Evolutionary conservation across 176 grass and related monocot species (phyloP).

Genomic region (Poa annua): DNA sequence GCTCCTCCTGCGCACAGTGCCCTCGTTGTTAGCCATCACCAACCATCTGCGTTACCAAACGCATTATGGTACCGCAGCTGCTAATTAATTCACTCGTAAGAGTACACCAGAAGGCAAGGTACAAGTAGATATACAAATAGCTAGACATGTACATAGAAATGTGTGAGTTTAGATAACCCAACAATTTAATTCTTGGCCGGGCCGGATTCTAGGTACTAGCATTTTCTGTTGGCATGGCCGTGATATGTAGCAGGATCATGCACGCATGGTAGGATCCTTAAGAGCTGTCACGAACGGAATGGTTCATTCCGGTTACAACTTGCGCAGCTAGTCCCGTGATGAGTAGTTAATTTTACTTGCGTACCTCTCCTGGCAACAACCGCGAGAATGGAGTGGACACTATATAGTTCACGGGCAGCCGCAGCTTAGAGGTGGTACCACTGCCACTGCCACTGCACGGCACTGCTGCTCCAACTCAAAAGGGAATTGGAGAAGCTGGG

Average conservation of each 20-base stretch:
- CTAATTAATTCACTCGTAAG: not conserved
- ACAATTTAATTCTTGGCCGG: not conserved
- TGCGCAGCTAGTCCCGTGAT: not conserved
- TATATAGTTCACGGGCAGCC: constrained; percentile 35
- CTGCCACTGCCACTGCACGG: not conserved
- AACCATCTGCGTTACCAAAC: constrained; percentile 28
- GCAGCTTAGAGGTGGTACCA: constrained; percentile 13
- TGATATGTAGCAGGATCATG: not conserved
- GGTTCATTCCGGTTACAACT: not conserved
- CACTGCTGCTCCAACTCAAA: constrained; percentile 11
- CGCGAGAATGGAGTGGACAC: constrained; percentile 5
- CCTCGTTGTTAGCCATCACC: constrained; percentile 5
- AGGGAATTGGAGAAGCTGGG: not conserved
- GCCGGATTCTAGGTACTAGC: not conserved
- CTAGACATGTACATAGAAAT: not conserved
- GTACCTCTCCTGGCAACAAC: constrained; percentile 11
- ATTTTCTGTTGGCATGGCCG: constrained; percentile 10
- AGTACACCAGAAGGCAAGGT: constrained; percentile 9
- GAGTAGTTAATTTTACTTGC: not conserved
- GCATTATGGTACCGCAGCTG: not conserved
- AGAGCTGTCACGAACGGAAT: constrained; percentile 20
- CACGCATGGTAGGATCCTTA: not conserved
- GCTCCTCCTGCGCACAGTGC: not conserved
- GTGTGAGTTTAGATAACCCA: not conserved
- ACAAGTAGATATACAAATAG: not conserved